phyloP scores from a whole-genome alignment of 1,139 yeast genomes.

The Saccharomyces hybrid region DNA sequence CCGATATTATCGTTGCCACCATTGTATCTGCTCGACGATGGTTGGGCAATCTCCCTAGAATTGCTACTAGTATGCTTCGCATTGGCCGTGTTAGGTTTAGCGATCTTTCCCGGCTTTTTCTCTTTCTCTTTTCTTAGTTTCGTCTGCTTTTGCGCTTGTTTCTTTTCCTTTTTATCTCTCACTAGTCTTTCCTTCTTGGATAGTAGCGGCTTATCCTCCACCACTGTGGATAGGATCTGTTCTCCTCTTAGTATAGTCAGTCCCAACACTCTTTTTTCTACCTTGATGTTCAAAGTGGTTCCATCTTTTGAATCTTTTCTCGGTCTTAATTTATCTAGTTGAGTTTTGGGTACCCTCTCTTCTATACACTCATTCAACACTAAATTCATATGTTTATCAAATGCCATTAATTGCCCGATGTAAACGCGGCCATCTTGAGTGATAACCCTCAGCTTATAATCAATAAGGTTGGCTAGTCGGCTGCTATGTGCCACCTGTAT shows the following conservation, averaged over 20 bases:
- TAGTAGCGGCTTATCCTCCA: constrained; percentile 62
- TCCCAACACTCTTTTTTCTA: constrained; percentile 62
- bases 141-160: constrained; percentile 20
- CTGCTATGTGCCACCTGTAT: constrained; percentile 22
- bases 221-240: constrained; percentile 71
- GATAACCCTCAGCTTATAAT: constrained; percentile 64
- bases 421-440: constrained; percentile 69
- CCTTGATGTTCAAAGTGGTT: constrained; percentile 13
- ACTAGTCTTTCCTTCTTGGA: constrained; percentile 38
- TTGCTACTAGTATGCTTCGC: constrained; percentile 13
- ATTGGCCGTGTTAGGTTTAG: constrained; percentile 10
- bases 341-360: constrained; percentile 60
- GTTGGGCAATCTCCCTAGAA: constrained; percentile 2
- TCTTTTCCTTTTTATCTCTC: constrained; percentile 20
- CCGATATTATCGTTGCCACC: constrained; percentile 3
- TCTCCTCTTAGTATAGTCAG: constrained; percentile 83
- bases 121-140: constrained; percentile 13
- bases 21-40: constrained; percentile 2
- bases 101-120: constrained; percentile 7
- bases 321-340: constrained; percentile 38
- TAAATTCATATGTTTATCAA: constrained; percentile 82
- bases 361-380: constrained; percentile 85
- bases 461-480: constrained; percentile 58
- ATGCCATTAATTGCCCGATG: constrained; percentile 76
- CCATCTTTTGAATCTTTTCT: constrained; percentile 16